These are phyloP conservation scores for Coniella lustricola DNA, from an alignment of 2,329 filamentous ascomycete genomes.

Conservation along the genomic window DNA sequence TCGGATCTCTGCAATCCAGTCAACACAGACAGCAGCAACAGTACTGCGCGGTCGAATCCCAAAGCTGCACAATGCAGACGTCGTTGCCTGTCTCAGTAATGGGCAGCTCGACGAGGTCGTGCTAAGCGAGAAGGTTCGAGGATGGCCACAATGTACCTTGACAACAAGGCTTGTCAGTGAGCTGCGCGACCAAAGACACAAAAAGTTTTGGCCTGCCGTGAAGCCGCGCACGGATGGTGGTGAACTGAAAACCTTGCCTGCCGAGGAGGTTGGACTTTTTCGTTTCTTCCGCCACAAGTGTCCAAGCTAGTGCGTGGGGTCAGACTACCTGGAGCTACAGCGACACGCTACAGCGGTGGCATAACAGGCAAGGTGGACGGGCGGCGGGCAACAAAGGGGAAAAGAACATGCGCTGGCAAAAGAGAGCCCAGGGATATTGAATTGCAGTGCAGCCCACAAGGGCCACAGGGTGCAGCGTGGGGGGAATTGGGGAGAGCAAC, in stretches of 20 bases:
- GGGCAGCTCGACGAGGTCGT: too few relatives aligned
- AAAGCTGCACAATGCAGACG: too few relatives aligned
- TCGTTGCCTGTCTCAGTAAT: too few relatives aligned
- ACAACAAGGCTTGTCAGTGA: background rate
- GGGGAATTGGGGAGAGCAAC: constrained; percentile 5
- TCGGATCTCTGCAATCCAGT: too few relatives aligned
- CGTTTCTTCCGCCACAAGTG: too few relatives aligned
- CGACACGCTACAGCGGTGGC: background rate
- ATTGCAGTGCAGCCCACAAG: constrained; percentile 2
- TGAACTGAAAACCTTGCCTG: too few relatives aligned
- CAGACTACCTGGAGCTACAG: background rate
- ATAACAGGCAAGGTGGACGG: constrained; percentile 1
- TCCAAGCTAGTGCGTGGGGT: constrained; percentile 2
- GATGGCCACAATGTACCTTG: background rate
- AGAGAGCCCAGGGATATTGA: constrained; percentile 5
- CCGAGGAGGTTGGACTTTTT: too few relatives aligned
- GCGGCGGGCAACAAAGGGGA: background rate
- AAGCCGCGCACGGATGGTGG: background rate
- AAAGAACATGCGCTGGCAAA: constrained; percentile 4
- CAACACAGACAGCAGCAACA: too few relatives aligned
- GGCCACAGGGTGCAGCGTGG: background rate
- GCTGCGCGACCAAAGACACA: background rate
- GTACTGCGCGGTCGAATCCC: too few relatives aligned
- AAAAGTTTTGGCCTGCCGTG: constrained; percentile 1
- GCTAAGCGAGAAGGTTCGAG: too few relatives aligned